Evolutionary conservation across 148 eudicot genomes (phyloP).

Genomic region (Polygonum maritimum): DNA sequence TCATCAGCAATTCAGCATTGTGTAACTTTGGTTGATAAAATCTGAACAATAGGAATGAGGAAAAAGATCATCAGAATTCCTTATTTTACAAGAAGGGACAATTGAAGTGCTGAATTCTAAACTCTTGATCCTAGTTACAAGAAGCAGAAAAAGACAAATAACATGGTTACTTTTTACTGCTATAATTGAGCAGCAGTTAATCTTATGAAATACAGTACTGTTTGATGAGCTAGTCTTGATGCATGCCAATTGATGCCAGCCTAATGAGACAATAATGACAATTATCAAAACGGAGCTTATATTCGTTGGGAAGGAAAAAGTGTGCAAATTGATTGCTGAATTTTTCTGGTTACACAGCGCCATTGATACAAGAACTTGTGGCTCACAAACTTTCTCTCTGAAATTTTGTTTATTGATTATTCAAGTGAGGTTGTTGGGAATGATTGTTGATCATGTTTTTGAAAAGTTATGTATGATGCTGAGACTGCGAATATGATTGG

Average conservation of each 20-base stretch:
- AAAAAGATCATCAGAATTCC: too few species aligned
- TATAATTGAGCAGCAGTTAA: background rate
- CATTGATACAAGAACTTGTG: background rate
- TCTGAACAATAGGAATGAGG: too few species aligned
- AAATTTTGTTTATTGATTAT: background rate
- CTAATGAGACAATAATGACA: background rate
- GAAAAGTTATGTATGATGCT: background rate
- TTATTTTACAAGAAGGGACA: background rate
- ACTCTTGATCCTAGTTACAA: background rate
- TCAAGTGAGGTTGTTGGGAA: background rate
- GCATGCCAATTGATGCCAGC: background rate
- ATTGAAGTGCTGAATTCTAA: background rate
- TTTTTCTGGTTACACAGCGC: background rate
- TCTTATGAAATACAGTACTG: background rate
- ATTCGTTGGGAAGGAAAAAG: background rate
- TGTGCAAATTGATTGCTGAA: background rate
- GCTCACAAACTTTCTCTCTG: background rate
- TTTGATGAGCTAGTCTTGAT: background rate
- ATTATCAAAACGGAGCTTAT: background rate
- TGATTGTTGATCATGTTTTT: slow-evolving; percentile 1
- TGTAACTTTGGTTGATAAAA: too few species aligned
- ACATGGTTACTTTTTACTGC: background rate
- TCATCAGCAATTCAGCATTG: too few species aligned
- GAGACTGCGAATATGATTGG: background rate
- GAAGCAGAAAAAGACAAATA: background rate